Percentiles rank a stretch among this genome's conserved stretches.
Conservation (phyloP, 306 rosid species). For the Echinosophora koreensis region DNA sequence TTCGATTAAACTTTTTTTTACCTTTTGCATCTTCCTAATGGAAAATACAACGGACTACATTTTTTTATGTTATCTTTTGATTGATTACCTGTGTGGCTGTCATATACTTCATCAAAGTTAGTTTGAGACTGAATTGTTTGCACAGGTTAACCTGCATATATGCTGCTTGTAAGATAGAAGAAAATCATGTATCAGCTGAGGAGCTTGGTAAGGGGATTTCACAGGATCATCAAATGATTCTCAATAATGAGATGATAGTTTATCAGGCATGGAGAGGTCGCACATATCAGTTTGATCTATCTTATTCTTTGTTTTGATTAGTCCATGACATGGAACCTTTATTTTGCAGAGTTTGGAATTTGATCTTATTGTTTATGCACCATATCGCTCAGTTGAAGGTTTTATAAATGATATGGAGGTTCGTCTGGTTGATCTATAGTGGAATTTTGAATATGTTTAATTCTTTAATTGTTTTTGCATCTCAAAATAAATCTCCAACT, state of each 20-base stretch:
- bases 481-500: constrained; percentile 27
- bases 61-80: constrained; percentile 32
- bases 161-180: constrained; percentile 98
- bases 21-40: constrained; percentile 5
- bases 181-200: constrained; percentile 99
- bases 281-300: constrained; percentile 42
- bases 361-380: constrained; percentile 94
- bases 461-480: constrained; percentile 6
- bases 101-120: constrained; percentile 19
- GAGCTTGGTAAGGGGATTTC: constrained; percentile 99
- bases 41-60: constrained; percentile 4
- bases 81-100: not conserved
- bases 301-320: constrained; percentile 8
- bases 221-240: constrained; percentile 99
- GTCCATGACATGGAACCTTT: constrained; percentile 32
- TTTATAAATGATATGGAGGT: constrained; percentile 84
- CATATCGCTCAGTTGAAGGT: constrained; percentile 87
- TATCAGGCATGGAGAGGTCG: constrained; percentile 94
- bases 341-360: constrained; percentile 85
- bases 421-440: constrained; percentile 33
- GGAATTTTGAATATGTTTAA: constrained; percentile 9
- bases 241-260: constrained; percentile 97
- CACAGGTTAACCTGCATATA: constrained; percentile 97
- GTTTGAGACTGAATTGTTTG: constrained; percentile 26
- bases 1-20: constrained; percentile 2